A percentile compares a stretch with the other conserved stretches of the same genome.
Evolutionary conservation across 2,329 filamentous ascomycete genomes (phyloP).

Genomic region (Bimuria novae-zelandiae): DNA sequence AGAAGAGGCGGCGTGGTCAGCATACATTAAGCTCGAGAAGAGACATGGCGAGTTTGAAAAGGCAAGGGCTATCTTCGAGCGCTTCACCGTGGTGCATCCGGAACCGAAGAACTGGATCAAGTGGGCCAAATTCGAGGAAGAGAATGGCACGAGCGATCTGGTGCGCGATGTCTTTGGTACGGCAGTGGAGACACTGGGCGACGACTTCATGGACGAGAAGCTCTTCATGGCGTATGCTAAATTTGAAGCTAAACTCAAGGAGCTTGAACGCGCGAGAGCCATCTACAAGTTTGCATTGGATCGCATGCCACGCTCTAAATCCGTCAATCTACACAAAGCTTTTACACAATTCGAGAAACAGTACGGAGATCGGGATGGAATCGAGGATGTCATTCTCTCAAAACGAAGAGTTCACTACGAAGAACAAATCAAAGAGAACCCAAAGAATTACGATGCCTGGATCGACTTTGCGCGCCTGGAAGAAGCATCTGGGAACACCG

Average conservation of each 20-base stretch:
- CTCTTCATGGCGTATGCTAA: slow-evolving; percentile 95
- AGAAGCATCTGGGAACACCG: slow-evolving; percentile 79
- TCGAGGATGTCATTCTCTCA: slow-evolving; percentile 93
- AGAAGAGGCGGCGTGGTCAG: slow-evolving; percentile 91
- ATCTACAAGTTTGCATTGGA: slow-evolving; percentile 98
- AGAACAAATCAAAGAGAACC: slow-evolving; percentile 88
- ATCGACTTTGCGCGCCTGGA: slow-evolving; percentile 93
- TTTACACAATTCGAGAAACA: slow-evolving; percentile 99
- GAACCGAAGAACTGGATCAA: slow-evolving; percentile 98
- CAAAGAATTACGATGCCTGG: slow-evolving; percentile 97
- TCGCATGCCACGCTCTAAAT: slow-evolving; percentile 84
- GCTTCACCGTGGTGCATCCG: slow-evolving; percentile 90
- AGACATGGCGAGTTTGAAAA: slow-evolving; percentile 89
- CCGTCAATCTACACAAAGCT: slow-evolving; percentile 82
- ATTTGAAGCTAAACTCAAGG: slow-evolving; percentile 92
- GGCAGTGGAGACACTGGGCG: slow-evolving; percentile 86
- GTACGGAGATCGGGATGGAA: slow-evolving; percentile 88
- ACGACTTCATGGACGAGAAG: slow-evolving; percentile 95
- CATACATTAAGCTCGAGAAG: slow-evolving; percentile 97
- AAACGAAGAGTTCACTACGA: slow-evolving; percentile 94
- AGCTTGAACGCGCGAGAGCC: slow-evolving; percentile 88
- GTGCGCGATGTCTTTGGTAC: slow-evolving; percentile 90
- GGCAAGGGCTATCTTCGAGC: slow-evolving; percentile 85
- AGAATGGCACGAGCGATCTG: slow-evolving; percentile 87
- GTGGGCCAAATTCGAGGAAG: slow-evolving; percentile 97